A percentile compares a stretch with the other conserved stretches of the same genome.
Conservation (phyloP, 2,329 filamentous ascomycete species). For the Epichloe elymi region DNA sequence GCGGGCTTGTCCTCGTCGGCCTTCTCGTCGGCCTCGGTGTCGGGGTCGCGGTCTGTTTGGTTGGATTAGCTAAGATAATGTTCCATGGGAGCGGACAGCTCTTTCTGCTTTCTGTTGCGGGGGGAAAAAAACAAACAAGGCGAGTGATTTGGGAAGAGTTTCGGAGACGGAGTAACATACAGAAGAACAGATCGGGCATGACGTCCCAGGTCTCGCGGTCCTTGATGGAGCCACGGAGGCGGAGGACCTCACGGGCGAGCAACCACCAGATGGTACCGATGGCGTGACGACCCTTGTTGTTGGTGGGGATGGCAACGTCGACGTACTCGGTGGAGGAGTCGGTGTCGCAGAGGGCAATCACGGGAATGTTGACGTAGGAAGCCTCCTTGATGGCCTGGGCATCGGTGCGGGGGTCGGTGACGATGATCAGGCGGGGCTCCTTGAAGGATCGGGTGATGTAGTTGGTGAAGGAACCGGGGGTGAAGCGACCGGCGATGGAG, state of each 20-base stretch:
- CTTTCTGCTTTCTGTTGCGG: background rate
- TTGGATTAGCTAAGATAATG: slow-evolving; percentile 7
- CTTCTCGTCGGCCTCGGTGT: slow-evolving; percentile 99
- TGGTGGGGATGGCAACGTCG: slow-evolving; percentile 98
- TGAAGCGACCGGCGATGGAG: slow-evolving; percentile 98
- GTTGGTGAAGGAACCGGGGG: slow-evolving; percentile 99
- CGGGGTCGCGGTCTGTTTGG: slow-evolving; percentile 75
- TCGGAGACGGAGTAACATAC: slow-evolving; percentile 29
- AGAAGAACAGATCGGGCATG: slow-evolving; percentile 99
- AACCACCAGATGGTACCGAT: slow-evolving; percentile 99
- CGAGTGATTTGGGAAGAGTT: background rate
- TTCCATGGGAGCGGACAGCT: background rate
- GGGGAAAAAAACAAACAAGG: background rate
- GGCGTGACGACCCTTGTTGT: slow-evolving; percentile 99
- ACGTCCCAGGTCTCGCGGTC: slow-evolving; percentile 97
- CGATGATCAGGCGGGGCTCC: slow-evolving; percentile 98
- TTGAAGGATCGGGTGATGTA: slow-evolving; percentile 99
- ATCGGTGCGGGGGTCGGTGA: slow-evolving; percentile 98
- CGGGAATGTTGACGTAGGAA: slow-evolving; percentile 99
- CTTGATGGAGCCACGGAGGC: slow-evolving; percentile 91
- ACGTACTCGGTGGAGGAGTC: slow-evolving; percentile 99
- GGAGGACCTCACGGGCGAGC: slow-evolving; percentile 98
- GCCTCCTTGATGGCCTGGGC: slow-evolving; percentile 99
- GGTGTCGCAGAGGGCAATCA: slow-evolving; percentile 97
- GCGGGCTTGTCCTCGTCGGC: slow-evolving; percentile 79